phyloP scores from a whole-genome alignment of 2,329 filamentous ascomycete genomes.

The Sclerotinia minor region DNA sequence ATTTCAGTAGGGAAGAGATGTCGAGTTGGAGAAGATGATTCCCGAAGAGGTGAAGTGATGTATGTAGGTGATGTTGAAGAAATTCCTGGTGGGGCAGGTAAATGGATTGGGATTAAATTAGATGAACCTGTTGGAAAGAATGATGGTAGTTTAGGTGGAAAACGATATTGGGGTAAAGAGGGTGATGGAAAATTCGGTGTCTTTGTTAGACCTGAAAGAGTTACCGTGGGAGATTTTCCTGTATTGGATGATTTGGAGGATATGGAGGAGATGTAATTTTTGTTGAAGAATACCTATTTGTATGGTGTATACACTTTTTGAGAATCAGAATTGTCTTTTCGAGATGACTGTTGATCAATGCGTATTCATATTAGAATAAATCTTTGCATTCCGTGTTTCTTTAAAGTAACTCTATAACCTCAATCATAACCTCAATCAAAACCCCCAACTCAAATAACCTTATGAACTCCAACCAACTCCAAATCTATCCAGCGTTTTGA shows the following conservation, averaged over 20 bases:
- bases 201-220: slow-evolving; percentile 75
- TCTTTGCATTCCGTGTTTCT: neutral
- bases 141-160: slow-evolving; percentile 69
- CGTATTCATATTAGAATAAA: neutral
- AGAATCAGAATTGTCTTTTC: neutral
- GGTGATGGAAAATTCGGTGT: slow-evolving; percentile 66
- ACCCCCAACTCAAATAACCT: too few species aligned
- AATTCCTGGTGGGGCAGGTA: slow-evolving; percentile 63
- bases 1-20: slow-evolving; percentile 64
- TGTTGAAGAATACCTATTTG: neutral
- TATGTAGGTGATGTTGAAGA: slow-evolving; percentile 75
- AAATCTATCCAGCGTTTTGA: too few species aligned
- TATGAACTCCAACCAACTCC: too few species aligned
- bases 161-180: slow-evolving; percentile 62
- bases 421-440: too few species aligned
- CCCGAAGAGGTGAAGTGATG: slow-evolving; percentile 64
- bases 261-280: slow-evolving; percentile 67
- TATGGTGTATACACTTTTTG: neutral
- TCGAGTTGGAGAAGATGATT: slow-evolving; percentile 66
- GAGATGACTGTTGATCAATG: neutral
- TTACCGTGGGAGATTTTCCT: slow-evolving; percentile 74
- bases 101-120: slow-evolving; percentile 73
- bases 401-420: neutral
- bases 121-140: slow-evolving; percentile 84
- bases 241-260: slow-evolving; percentile 72